These are phyloP conservation scores for Candida glaebosa DNA, from an alignment of 805 yeast species.

Conservation along the genomic window DNA sequence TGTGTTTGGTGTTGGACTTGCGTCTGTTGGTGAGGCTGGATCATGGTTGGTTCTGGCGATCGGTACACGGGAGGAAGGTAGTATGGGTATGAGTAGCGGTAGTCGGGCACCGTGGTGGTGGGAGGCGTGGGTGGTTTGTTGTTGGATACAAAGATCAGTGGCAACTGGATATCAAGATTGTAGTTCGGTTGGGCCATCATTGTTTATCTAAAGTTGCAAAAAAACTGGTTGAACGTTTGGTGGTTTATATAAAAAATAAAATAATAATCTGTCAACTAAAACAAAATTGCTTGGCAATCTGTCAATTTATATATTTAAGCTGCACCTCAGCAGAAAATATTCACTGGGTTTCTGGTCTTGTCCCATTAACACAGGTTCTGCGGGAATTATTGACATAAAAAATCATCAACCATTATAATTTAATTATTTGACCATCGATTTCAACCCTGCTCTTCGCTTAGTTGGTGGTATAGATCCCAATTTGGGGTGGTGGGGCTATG, in stretches of 20 bases:
- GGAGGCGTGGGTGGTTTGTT: background rate
- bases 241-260: background rate
- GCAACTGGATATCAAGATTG: constrained; percentile 3
- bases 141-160: constrained; percentile 4
- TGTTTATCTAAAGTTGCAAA: background rate
- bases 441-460: too few species aligned
- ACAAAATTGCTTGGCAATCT: constrained; percentile 5
- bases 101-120: constrained; percentile 1
- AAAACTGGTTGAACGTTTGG: background rate
- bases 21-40: constrained; percentile 6
- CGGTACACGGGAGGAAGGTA: constrained; percentile 4
- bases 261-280: background rate
- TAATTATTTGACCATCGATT: too few species aligned
- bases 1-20: constrained; percentile 2
- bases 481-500: too few species aligned
- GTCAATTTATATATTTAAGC: constrained; percentile 3
- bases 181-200: constrained; percentile 5
- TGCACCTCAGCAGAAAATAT: background rate
- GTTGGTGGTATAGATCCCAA: too few species aligned
- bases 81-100: constrained; percentile 1
- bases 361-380: too few species aligned
- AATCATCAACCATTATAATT: too few species aligned
- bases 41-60: background rate
- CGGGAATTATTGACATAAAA: too few species aligned
- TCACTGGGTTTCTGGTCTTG: too few species aligned